phyloP scores from a whole-genome alignment of 176 grass and related monocot species.

The Poa annua region DNA sequence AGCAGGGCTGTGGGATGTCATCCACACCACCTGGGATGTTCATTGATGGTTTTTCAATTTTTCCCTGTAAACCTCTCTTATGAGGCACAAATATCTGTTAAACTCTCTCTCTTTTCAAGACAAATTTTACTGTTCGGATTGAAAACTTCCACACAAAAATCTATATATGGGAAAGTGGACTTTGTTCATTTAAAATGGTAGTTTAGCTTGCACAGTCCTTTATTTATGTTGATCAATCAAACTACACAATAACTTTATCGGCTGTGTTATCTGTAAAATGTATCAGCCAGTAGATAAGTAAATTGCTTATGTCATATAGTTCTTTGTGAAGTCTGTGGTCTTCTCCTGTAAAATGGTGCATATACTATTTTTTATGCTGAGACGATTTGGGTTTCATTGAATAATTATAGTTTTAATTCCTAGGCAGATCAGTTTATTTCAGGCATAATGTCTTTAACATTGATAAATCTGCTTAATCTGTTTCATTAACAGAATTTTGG shows the following conservation, averaged over 20 bases:
- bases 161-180: background rate
- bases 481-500: conserved; percentile 7
- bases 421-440: background rate
- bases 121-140: background rate
- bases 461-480: conserved; percentile 16
- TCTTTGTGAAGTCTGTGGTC: background rate
- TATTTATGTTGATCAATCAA: background rate
- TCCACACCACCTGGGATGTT: too few species aligned
- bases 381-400: background rate
- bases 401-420: background rate
- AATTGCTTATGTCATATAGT: background rate
- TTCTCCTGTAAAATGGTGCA: background rate
- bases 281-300: background rate
- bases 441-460: conserved; percentile 11
- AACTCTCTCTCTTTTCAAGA: too few species aligned
- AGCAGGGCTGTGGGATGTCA: too few species aligned
- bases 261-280: background rate
- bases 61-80: too few species aligned
- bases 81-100: too few species aligned
- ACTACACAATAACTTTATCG: background rate
- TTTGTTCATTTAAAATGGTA: background rate
- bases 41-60: too few species aligned
- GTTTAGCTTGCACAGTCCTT: conserved; percentile 6
- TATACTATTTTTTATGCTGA: background rate
- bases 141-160: conserved; percentile 2